These are phyloP conservation scores for Pelargonium citronellum DNA, from an alignment of 441 rosid species.

Conservation along the genomic window DNA sequence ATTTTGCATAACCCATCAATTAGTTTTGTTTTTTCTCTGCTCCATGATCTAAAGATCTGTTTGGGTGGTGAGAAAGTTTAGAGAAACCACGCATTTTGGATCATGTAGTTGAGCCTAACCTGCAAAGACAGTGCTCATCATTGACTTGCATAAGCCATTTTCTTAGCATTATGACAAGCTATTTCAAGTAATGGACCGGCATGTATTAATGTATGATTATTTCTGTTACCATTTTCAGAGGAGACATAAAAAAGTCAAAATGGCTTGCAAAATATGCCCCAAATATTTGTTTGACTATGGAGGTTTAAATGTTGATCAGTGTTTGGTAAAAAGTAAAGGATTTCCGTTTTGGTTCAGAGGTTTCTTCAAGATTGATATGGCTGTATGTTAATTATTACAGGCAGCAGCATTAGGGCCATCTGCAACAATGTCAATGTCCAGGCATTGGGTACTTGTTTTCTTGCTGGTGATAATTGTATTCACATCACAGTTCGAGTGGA, in stretches of 20 bases:
- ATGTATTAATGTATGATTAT: neutral
- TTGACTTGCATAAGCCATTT: neutral
- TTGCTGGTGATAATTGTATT: conserved; percentile 52
- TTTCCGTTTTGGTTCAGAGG: neutral
- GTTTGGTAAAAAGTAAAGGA: no score
- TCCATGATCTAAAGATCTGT: neutral
- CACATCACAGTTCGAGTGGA: conserved; percentile 75
- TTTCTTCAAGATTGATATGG: neutral
- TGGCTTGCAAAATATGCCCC: no score
- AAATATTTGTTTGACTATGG: neutral
- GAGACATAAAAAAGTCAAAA: no score
- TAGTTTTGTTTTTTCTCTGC: no score
- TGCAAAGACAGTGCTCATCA: neutral
- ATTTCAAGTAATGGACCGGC: neutral
- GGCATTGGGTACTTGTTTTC: conserved; percentile 62
- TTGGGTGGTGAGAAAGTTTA: neutral
- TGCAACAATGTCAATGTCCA: conserved; percentile 34
- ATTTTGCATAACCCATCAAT: neutral
- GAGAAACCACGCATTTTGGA: neutral
- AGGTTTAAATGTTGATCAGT: neutral
- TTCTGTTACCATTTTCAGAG: neutral
- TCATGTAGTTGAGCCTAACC: neutral
- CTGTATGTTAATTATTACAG: neutral
- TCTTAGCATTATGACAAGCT: no score
- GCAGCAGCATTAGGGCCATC: neutral